phyloP scores from a whole-genome alignment of 257 asterid genomes.

The Apocynum venetum region DNA sequence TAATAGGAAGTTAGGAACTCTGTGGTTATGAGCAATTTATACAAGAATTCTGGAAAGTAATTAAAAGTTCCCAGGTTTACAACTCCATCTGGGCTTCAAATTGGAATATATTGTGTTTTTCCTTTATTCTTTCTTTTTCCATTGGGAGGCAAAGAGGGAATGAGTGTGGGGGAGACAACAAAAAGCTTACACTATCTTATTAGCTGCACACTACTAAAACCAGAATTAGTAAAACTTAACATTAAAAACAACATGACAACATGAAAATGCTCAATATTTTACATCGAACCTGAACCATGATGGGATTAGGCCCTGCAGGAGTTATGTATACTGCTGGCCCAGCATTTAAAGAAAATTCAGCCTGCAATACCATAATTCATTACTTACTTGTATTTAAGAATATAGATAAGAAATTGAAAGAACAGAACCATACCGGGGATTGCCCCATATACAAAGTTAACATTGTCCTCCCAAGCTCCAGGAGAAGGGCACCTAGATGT shows the following conservation, averaged over 20 bases:
- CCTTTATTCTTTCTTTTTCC: neutral
- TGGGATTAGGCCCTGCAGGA: slow-evolving; percentile 93
- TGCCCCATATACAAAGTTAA: slow-evolving; percentile 86
- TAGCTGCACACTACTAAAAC: neutral
- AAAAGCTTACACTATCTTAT: neutral
- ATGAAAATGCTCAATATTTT: neutral
- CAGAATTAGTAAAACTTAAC: neutral
- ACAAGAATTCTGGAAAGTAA: neutral
- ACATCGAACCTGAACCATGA: slow-evolving; percentile 90
- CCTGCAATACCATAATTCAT: slow-evolving; percentile 50
- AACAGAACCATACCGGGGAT: slow-evolving; percentile 57
- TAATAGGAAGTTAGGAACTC: too few relatives aligned
- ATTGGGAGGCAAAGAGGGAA: neutral
- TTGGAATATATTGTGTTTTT: neutral
- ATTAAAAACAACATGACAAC: neutral
- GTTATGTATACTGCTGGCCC: slow-evolving; percentile 97
- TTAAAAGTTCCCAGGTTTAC: neutral
- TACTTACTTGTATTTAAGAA: slow-evolving; percentile 5
- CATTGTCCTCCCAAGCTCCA: slow-evolving; percentile 92
- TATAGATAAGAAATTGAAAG: slow-evolving; percentile 13
- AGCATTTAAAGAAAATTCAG: slow-evolving; percentile 76
- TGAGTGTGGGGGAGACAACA: neutral
- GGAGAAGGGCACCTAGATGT: slow-evolving; percentile 81
- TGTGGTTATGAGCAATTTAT: neutral
- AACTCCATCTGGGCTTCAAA: neutral